Base-by-base conservation (phyloP, 2,329 filamentous ascomycete species). In the Orbilia javanica region DNA sequence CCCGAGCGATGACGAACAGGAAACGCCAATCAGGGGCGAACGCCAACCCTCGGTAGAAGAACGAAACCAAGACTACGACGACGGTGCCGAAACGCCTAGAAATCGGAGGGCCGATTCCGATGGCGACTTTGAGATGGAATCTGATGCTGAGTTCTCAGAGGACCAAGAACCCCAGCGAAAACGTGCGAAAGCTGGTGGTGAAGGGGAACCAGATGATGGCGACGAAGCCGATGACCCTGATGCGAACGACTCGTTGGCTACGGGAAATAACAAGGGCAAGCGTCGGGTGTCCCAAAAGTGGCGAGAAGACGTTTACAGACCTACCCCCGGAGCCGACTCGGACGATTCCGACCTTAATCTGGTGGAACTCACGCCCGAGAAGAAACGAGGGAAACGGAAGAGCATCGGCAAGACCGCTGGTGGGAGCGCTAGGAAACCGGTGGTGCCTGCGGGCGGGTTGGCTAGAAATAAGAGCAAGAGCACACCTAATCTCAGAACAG, bases 401-500 rank as follows among this genome's bases (percentile, higher is more conserved):
- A 55, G 66, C 18, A 25, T 62, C n/a, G 22, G 60, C 18, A 78
- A 78, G 20, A 48, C 20, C 7, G 34, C 60, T 3, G 50, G 66
- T 13, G 31, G 55, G 18, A 66, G 66, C 34, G 72, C 74, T 71
- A 78, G 55, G 66, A 71, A 68, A 39, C 60, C 42, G 11, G 20
- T 44, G 10, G 82, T 8, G 83, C 85, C 50, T 67, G 81, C 82
- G 20, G 84, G 84, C 72, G 84, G 82, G 29, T 82, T 83, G 44
- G 84, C 85, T 18, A 85, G 84, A 48, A 79, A 83, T 36, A 83
- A 82, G 39, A 82, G 83, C 20, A 81, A 81, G 10, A 81, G 82
- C 7, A 79, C 67, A 10, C 81, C 81, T 4, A 82, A 82, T 8
- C 81, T 83, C 39, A 75, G 72, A 53, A 46, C 52, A 15, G 69